Evolutionary conservation across 2,329 filamentous ascomycete species (phyloP).

Genomic region (Colletotrichum trifolii): DNA sequence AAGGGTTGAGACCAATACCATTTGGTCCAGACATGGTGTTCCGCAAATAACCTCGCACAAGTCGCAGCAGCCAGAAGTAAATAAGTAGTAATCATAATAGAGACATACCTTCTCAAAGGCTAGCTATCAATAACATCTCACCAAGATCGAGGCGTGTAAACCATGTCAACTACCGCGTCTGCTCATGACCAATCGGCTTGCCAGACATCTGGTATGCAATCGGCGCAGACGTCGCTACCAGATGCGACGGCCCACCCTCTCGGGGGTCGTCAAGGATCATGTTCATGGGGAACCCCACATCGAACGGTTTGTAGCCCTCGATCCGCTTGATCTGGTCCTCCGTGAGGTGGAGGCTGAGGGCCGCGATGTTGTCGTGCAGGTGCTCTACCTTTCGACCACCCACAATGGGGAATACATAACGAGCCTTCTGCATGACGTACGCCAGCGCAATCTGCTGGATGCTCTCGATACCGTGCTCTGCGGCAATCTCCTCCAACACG

Average conservation of each 20-base stretch:
- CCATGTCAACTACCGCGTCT: background rate
- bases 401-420: conserved; percentile 64
- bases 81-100: conserved; percentile 12
- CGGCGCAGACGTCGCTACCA: conserved; percentile 27
- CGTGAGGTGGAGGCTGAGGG: conserved; percentile 60
- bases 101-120: background rate
- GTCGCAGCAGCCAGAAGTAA: background rate
- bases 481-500: conserved; percentile 70
- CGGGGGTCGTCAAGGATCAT: conserved; percentile 49
- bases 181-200: conserved; percentile 31
- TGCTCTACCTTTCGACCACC: conserved; percentile 65
- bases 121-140: too few relatives aligned
- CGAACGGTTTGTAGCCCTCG: conserved; percentile 63
- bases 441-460: conserved; percentile 70
- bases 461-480: conserved; percentile 62
- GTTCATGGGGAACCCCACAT: conserved; percentile 64
- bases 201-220: conserved; percentile 28
- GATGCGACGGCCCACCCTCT: conserved; percentile 25
- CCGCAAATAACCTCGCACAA: too few relatives aligned
- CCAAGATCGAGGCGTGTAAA: too few relatives aligned
- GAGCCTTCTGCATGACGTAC: conserved; percentile 62
- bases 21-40: rapidly evolving
- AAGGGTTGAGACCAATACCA: too few relatives aligned
- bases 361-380: conserved; percentile 65
- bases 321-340: conserved; percentile 65